Evolutionary conservation across 495 filamentous ascomycete genomes (phyloP).

Genomic region (Daldinia loculata): DNA sequence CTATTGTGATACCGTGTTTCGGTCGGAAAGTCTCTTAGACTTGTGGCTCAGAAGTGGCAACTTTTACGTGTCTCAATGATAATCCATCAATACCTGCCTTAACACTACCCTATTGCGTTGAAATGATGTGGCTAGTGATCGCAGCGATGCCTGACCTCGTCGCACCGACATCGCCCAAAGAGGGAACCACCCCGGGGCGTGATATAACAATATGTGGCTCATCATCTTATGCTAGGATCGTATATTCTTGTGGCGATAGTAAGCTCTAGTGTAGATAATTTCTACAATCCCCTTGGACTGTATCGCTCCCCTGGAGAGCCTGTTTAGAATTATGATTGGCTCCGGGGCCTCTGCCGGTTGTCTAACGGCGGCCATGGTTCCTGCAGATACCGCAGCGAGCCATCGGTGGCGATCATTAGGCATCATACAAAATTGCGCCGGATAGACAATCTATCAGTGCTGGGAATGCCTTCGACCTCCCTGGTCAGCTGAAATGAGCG

Average conservation of each 20-base stretch:
- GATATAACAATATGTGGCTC: constrained; percentile 36
- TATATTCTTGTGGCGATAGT: constrained; percentile 30
- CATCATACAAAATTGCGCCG: constrained; percentile 23
- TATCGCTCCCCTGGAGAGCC: constrained; percentile 9
- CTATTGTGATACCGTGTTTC: constrained; percentile 3
- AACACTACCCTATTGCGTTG: constrained; percentile 1
- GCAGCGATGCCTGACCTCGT: constrained; percentile 6
- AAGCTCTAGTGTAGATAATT: not conserved
- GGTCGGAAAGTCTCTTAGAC: constrained; percentile 17
- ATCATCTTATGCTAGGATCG: constrained; percentile 10
- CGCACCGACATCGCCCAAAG: constrained; percentile 24
- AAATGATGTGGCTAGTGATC: constrained; percentile 31
- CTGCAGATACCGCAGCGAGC: constrained; percentile 29
- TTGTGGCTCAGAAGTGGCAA: constrained; percentile 34
- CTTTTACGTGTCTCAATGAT: constrained; percentile 3
- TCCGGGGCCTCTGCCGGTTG: constrained; percentile 3
- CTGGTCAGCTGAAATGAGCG: constrained; percentile 37
- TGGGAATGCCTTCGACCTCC: constrained; percentile 22
- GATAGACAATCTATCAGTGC: constrained; percentile 17
- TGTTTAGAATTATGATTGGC: constrained; percentile 21
- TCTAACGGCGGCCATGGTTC: constrained; percentile 19
- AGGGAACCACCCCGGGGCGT: constrained; percentile 39
- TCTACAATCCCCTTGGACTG: constrained; percentile 1
- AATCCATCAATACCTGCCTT: not conserved
- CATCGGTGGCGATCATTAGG: constrained; percentile 23